phyloP scores from a whole-genome alignment of 805 yeast genomes.

The Ogataea henricii region DNA sequence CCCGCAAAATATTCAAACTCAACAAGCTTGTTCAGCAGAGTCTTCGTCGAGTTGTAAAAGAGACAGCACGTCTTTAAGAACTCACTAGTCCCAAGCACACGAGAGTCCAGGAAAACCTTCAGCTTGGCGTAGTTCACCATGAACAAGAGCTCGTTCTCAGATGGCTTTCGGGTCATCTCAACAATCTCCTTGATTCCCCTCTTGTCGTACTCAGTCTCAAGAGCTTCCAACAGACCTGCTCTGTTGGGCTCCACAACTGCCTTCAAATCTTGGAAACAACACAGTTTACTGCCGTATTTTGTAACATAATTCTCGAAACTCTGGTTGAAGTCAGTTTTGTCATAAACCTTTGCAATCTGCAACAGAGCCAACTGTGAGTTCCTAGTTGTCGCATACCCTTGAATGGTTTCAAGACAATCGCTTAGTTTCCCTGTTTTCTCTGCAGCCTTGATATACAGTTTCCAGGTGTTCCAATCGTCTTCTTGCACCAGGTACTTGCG shows the following conservation, averaged over 20 bases:
- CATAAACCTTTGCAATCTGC: constrained; percentile 38
- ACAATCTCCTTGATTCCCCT: constrained; percentile 15
- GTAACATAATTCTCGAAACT: constrained; percentile 45
- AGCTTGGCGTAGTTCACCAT: constrained; percentile 47
- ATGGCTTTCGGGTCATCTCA: constrained; percentile 14
- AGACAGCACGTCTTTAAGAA: constrained; percentile 37
- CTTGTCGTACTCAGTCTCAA: constrained; percentile 14
- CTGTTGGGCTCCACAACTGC: constrained; percentile 22
- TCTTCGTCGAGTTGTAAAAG: constrained; percentile 42
- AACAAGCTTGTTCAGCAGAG: constrained; percentile 41
- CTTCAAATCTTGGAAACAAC: constrained; percentile 65
- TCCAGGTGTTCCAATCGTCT: constrained; percentile 82
- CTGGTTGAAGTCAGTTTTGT: constrained; percentile 24
- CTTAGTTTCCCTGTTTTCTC: constrained; percentile 36
- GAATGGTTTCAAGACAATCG: constrained; percentile 37
- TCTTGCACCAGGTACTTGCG: constrained; percentile 47
- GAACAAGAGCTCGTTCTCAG: constrained; percentile 24
- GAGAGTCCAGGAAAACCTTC: constrained; percentile 34
- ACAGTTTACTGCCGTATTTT: constrained; percentile 54
- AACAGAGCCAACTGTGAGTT: constrained; percentile 58
- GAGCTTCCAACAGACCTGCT: constrained; percentile 6
- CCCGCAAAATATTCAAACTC: constrained; percentile 73
- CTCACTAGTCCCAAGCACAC: constrained; percentile 20
- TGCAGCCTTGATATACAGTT: constrained; percentile 50
- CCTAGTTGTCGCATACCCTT: constrained; percentile 43